Conservation (phyloP, 2,329 filamentous ascomycete species). For the Pleomassaria siparia region DNA sequence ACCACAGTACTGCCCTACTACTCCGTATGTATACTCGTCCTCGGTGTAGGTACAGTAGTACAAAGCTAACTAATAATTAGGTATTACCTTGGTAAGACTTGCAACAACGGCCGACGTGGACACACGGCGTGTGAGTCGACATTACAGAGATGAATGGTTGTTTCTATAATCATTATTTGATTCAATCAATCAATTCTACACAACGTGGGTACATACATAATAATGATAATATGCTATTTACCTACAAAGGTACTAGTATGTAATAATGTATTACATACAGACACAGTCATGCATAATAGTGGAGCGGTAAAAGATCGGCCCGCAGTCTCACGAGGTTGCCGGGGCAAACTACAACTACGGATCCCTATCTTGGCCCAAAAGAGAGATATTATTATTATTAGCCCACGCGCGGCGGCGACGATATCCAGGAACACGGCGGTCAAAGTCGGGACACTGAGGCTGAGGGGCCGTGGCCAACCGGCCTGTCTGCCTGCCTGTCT, state of each 20-base stretch:
- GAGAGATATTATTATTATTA: slow-evolving; percentile 12
- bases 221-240: too few relatives aligned
- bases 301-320: background rate
- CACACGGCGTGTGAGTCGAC: background rate
- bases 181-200: too few relatives aligned
- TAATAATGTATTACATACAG: too few relatives aligned
- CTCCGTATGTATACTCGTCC: too few relatives aligned
- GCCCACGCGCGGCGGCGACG: slow-evolving; percentile 24
- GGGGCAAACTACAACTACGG: background rate
- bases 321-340: background rate
- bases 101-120: background rate
- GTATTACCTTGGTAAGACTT: slow-evolving; percentile 2
- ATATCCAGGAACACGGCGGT: slow-evolving; percentile 37
- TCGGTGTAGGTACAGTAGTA: too few relatives aligned
- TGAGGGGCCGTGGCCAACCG: slow-evolving; percentile 28
- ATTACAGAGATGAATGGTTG: background rate
- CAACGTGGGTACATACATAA: too few relatives aligned
- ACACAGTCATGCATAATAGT: background rate
- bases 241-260: too few relatives aligned
- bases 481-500: slow-evolving; percentile 18
- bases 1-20: too few relatives aligned
- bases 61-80: too few relatives aligned
- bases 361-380: slow-evolving; percentile 2
- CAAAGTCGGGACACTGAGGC: slow-evolving; percentile 33
- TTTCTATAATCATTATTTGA: too few relatives aligned